Evolutionary conservation across 1,284 basidiomycete species (phyloP).

Genomic region (Moesziomyces aphidis): DNA sequence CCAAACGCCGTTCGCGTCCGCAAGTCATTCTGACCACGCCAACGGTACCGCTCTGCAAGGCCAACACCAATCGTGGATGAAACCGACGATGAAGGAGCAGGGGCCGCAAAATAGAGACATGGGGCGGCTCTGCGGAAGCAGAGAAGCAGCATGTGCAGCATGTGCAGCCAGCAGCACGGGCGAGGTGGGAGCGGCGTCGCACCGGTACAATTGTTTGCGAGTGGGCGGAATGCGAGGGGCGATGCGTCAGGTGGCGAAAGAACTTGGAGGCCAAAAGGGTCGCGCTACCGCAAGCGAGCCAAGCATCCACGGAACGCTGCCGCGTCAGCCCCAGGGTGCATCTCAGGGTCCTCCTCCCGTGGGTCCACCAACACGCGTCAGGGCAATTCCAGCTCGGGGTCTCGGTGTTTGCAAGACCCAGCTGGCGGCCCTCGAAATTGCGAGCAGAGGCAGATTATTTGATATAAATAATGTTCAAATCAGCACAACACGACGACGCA

Average conservation of each 20-base stretch:
- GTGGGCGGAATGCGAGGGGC: not conserved
- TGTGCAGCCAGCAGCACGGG: too few species aligned
- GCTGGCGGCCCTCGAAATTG: not conserved
- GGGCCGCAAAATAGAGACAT: not conserved
- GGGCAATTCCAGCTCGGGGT: not conserved
- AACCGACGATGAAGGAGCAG: too few species aligned
- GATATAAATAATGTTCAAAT: too few species aligned
- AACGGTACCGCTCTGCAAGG: too few species aligned
- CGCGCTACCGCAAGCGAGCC: not conserved
- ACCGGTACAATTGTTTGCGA: not conserved
- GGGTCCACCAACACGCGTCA: not conserved
- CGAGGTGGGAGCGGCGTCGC: too few species aligned
- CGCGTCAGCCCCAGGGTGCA: constrained; percentile 2
- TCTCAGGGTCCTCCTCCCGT: constrained; percentile 4
- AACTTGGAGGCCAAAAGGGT: not conserved
- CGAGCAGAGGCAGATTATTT: too few species aligned
- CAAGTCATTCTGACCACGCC: too few species aligned
- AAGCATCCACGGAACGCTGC: not conserved
- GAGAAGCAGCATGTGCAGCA: too few species aligned
- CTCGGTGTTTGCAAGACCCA: not conserved
- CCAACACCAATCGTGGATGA: too few species aligned
- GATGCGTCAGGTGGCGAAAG: not conserved
- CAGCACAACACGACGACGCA: too few species aligned
- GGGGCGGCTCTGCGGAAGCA: not conserved
- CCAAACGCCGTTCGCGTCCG: too few species aligned